Base-by-base conservation (phyloP, 139 green algal species). In the Coccomyxa sp. region DNA sequence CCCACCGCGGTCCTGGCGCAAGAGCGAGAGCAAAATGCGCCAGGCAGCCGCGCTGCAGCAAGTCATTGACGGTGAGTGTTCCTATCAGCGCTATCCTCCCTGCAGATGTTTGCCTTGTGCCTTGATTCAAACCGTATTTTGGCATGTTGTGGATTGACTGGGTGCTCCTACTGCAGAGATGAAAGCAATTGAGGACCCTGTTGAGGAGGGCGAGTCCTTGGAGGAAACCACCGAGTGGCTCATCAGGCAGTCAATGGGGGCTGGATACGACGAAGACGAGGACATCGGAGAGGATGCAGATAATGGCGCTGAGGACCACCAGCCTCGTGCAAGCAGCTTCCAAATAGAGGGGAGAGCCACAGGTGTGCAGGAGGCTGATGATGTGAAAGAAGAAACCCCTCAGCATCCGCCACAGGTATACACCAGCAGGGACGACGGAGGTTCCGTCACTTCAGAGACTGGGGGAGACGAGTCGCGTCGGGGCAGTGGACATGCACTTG, bases 231-330 rank as follows among this genome's bases (percentile, higher is more conserved):
- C 17, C 80, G 81, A 79, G 13, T 66, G 7, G 13, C n/a, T 32
- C 27, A 59, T 74, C 23, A 31, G n/a, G 23, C 58, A 45, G 58
- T 15, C 67, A 14, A 71, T 27, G 15, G 4, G 21, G 16, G 16
- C 30, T 78, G 82, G n/a, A 0, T 67, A 28, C 11, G 76, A 84
- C 58, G 77, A 83, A 10, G 82, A 84, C 21, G 67, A 76, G 18
- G 77, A 79, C 32, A 30, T 30, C n/a, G 58, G 45, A 77, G 63
- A 68, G 25, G 32, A 82, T 25, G 63, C 68, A 11, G 38, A 82
- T 27, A 59, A 63, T 28, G 30, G 31, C 1, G 51, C 38, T 51
- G 38, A 51, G 38, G 38, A 51, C 38, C 3, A 51, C 38, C 38
- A 51, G 38, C 38, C 38, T 51, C 7, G 38, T 51, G 38, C 38